phyloP scores from a whole-genome alignment of 768 basidiomycete genomes.

The Leccinum longicurvipes region DNA sequence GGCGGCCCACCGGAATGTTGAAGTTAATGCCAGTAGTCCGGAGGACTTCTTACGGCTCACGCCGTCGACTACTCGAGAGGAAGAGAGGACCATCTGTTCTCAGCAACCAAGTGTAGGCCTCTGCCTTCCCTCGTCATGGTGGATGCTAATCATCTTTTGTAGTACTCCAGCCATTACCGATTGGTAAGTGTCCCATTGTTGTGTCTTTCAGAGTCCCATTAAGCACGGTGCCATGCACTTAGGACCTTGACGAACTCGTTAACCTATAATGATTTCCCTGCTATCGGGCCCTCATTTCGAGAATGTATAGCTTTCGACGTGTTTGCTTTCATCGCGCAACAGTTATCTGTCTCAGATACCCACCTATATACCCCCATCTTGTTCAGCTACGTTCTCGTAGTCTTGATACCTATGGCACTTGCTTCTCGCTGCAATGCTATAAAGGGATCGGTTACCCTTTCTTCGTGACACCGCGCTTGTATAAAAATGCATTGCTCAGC shows the following conservation, averaged over 20 bases:
- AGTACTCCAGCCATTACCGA: constrained; percentile 26
- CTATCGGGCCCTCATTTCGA: not conserved
- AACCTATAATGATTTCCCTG: constrained; percentile 13
- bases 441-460: not conserved
- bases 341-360: not conserved
- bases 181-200: constrained; percentile 13
- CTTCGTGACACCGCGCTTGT: not conserved
- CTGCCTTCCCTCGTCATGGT: not conserved
- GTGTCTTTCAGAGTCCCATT: not conserved
- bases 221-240: not conserved
- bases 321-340: not conserved
- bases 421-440: not conserved
- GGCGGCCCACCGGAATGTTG: constrained; percentile 10
- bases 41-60: constrained; percentile 2
- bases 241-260: constrained; percentile 24
- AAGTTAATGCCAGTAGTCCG: constrained; percentile 4
- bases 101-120: constrained; percentile 20
- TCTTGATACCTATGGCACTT: not conserved
- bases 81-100: constrained; percentile 6
- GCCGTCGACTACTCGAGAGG: not conserved
- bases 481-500: not conserved
- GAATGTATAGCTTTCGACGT: not conserved
- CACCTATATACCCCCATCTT: not conserved
- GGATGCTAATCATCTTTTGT: not conserved
- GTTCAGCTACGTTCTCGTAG: not conserved